phyloP scores from a whole-genome alignment of 2,329 filamentous ascomycete genomes.

The Aureobasidium sp. region DNA sequence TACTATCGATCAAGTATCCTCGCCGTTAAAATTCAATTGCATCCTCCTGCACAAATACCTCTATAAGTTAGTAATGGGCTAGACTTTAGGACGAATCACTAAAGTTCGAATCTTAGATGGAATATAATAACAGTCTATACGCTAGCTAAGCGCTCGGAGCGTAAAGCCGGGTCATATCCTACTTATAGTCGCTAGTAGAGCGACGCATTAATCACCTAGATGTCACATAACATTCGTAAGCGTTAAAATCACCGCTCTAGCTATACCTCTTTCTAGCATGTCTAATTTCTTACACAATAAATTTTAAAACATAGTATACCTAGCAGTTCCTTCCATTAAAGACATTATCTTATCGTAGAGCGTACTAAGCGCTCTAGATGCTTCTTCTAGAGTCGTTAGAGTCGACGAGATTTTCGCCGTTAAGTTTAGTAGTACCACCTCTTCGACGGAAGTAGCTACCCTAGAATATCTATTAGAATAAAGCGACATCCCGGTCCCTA shows the following conservation, averaged over 20 bases:
- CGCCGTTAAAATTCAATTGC: neutral
- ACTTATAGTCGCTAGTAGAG: neutral
- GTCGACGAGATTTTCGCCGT: constrained; percentile 8
- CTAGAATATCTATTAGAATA: constrained; percentile 8
- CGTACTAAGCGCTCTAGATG: constrained; percentile 10
- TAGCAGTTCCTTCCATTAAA: constrained; percentile 9
- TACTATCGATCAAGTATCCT: neutral
- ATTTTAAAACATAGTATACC: neutral
- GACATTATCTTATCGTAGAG: constrained; percentile 2
- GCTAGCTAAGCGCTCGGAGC: neutral
- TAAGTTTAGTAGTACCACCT: constrained; percentile 11
- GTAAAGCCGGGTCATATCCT: neutral
- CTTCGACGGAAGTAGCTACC: constrained; percentile 7
- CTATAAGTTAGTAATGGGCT: neutral
- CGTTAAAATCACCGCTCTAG: neutral
- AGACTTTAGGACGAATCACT: neutral
- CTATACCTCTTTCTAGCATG: neutral
- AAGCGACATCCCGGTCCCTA: constrained; percentile 10
- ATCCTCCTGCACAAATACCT: neutral
- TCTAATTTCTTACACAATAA: neutral
- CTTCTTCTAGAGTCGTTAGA: constrained; percentile 2
- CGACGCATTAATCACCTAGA: neutral
- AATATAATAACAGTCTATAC: neutral
- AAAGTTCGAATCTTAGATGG: neutral
- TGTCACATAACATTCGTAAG: neutral